Evolutionary conservation across 129 eudicot genomes (phyloP), one percentile per base, ranked within the genome.

Genomic region (Mikania micrantha): DNA sequence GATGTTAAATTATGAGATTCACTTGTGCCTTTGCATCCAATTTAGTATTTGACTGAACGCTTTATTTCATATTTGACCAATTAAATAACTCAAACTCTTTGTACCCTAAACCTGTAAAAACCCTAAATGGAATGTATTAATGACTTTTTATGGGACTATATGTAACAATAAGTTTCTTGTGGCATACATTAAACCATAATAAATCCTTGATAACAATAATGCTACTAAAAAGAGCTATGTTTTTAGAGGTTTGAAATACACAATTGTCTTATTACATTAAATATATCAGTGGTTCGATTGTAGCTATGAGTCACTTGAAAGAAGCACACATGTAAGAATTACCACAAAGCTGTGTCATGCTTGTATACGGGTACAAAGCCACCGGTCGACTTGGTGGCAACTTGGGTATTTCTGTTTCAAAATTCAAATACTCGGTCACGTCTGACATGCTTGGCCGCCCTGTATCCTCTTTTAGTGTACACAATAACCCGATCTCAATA

Each of bases 381-480:
- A 87, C 68, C 24, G 95, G 95, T 20, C 95, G 82, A 36, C 45
- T 71, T 29, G 65, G 27, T 0, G 95, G 95, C 78, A 84, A 58
- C 64, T 84, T 65, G 4, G 90, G 87, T 38, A 82, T 52, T 6
- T 73, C 57, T 4, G 15, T 72, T 38, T 84, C 90, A 25, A 65
- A 60, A 36, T 66, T 49, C 78, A 87, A 70, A 9, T 73, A 84
- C 49, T 67, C 83, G 40, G 75, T 81, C 72, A 84, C 90, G 10
- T 77, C 80, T 9, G 76, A 72, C 90, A 87, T 87, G 22, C 36
- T 74, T 1, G 95, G 95, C 79, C 90, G 75, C 61, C 95, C 95
- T 36, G 64, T 77, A 45, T 72, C 74, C 67, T 87, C 95, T 36
- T 83, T 79, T 78, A 87, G 72, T 0, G 95, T 87, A 47, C 95